Base-by-base conservation (phyloP, 805 yeast genomes). In the Yarrowia sp. region DNA sequence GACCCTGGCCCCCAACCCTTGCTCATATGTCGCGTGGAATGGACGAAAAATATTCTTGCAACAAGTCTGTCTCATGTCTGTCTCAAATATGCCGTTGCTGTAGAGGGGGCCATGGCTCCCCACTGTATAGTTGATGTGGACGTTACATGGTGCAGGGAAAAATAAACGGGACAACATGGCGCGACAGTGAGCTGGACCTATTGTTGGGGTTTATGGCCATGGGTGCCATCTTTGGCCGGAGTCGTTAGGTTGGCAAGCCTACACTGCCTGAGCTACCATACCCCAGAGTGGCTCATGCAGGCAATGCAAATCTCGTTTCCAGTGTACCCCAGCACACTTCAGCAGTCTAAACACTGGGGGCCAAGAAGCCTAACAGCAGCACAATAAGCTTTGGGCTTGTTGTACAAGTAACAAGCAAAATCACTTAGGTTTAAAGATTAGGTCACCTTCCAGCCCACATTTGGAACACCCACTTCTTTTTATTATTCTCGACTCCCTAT, bases 261-360 rank as follows among this genome's bases (percentile, higher is more conserved):
- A 19, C 43, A 10, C 24, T 30, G 35, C 2, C 10, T 19, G 21
- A 22, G 28, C 26, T 35, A 16, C 54, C 38, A 48, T 48, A 48
- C 54, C 54, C 54, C 54, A 48, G 54, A 48, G 54, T 32, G 54
- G 54, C 38, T 48, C 54, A 48, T 48, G 54, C 54, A 48, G 54
- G 54, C 54, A 30, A 48, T 48, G 54, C 54, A 19, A 48, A 48
- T 48, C 54, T 48, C 54, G 52, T 46, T 46, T 46, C 36, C 36
- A 46, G 52, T 24, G 52, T 12, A 48, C 54, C 54, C 54, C 54
- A 48, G 54, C 38, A 48, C 36, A 17, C 19, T 24, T 19, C 21
- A 21, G 14, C 54, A 48, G 54, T 19, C 54, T 48, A 48, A 48
- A 48, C 38, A 48, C 28, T n/a, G 26, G 54, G 38, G 36, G 8